Conservation (phyloP, 805 yeast species). For the Nakazawaea pomicola region DNA sequence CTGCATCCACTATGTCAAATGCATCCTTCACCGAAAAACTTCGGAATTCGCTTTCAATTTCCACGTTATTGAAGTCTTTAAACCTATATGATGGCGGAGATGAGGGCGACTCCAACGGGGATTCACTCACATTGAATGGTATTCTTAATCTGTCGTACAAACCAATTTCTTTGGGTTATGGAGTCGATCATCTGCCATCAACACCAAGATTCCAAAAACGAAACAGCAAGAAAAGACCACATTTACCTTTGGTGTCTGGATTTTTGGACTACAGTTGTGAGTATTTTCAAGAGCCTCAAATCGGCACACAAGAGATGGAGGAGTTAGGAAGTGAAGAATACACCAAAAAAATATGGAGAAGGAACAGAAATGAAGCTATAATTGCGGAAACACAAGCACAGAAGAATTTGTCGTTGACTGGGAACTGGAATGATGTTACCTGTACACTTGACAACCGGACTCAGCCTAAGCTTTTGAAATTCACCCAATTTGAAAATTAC, state of each 20-base stretch:
- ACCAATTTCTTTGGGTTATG: conserved; percentile 21
- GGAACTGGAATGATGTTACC: conserved; percentile 73
- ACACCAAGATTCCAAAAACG: conserved; percentile 46
- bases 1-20: conserved; percentile 17
- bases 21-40: conserved; percentile 19
- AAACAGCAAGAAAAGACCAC: conserved; percentile 29
- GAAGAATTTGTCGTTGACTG: conserved; percentile 74
- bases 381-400: conserved; percentile 89
- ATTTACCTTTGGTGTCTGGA: conserved; percentile 52
- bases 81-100: conserved; percentile 19
- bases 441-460: conserved; percentile 64
- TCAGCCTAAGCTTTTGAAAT: conserved; percentile 73
- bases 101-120: conserved; percentile 17
- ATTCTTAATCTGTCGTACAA: conserved; percentile 5
- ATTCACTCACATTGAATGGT: conserved; percentile 15
- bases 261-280: conserved; percentile 78
- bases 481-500: conserved; percentile 88
- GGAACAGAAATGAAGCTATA: conserved; percentile 81
- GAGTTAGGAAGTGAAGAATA: conserved; percentile 91
- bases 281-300: conserved; percentile 94
- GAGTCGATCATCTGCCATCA: conserved; percentile 46
- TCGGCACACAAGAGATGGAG: conserved; percentile 77
- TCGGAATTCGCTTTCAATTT: conserved; percentile 16
- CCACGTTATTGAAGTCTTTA: conserved; percentile 19
- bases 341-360: conserved; percentile 78